Evolutionary conservation across 23 red algal genomes (phyloP), one percentile per base, ranked within the genome.

Genomic region (Agarophyton chilense): DNA sequence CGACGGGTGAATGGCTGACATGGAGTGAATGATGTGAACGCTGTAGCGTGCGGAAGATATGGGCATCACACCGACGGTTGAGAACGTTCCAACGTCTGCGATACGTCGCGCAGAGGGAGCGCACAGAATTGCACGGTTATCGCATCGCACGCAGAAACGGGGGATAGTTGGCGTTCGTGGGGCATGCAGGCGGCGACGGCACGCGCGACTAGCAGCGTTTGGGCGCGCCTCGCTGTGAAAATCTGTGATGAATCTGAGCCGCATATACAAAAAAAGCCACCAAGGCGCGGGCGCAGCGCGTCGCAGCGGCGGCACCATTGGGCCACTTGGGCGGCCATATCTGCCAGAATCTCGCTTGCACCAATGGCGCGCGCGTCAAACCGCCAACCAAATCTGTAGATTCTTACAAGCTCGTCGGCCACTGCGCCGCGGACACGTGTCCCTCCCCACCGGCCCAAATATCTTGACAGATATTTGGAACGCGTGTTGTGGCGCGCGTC

Each of bases 381-480:
- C 4, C 26, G 25, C 33, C 68, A 47, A 24, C 68, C 68, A 47
- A 26, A 43, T 43, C 68, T 46, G 40, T 13, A 74, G 68, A 74
- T 74, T 74, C 68, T 33, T 34, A 10, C 10, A 1, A 26, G 68
- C 18, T n/a, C 29, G 35, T 7, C 62, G 62, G 29, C 79, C 79
- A 83, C 10, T 83, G 51, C 12, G 29, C 40, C 21, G 42, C 79
- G 11, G 82, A 47, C 82, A 86, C 82, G 82, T 64, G 82, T 86
- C 82, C 82, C 28, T 4, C 10, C 2, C 10, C n/a, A n/a, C 2
- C 9, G 14, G n/a, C 60, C 60, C 82, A 86, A 86, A 86, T 86
- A 86, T 86, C 82, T 86, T 68, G 35, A 31, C 82, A 86, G 82
- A 86, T 86, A 86, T 86, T 86, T 86, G 60, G 46, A 82, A 42